Base-by-base conservation (phyloP, 164 flowering plant species). In the Magnolia sinica region DNA sequence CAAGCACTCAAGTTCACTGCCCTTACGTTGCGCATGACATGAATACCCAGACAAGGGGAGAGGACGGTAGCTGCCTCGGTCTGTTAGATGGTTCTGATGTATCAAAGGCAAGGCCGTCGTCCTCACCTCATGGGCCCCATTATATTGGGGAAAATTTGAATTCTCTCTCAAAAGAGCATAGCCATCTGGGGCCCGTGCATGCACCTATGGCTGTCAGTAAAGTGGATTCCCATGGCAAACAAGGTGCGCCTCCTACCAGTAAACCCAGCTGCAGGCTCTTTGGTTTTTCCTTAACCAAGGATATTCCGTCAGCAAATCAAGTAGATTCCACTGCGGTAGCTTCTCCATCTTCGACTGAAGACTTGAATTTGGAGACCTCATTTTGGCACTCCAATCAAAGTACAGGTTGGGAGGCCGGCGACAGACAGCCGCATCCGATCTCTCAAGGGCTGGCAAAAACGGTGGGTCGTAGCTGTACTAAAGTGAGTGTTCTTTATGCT, bases 231-330 rank as follows among this genome's bases (percentile, higher is more conserved):
- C 73, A 78, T 61, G 76, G 71, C 18, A 77, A 78, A 45, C 84
- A 79, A 71, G 82, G 78, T 63, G 31, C 76, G 29, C 80, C 73
- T 77, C 70, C 87, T 5, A 73, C 83, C 1, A 84, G 82, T 75
- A 86, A 86, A 79, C 83, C 83, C 73, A 82, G 88, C 76, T 95
- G 98, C 89, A 90, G 89, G 75, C 89, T 95, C 37, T 93, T 95
- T 80, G 99, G 99, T 16, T 93, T 95, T 78, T 80, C 97, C n/a
- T 76, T 95, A 81, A 90, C 86, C 1, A 87, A 89, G 71, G 95
- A 84, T 73, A 79, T 77, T 37, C 76, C 76, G 24, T 78, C 45
- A 29, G 64, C 80, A 22, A 82, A 51, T 71, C 79, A 76, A 18
- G 88, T 74, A 49, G 83, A 77, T n/a, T 50, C 71, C n/a, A 49